Conservation (phyloP, 2,329 filamentous ascomycete species). For the Verticillium alfalfae region DNA sequence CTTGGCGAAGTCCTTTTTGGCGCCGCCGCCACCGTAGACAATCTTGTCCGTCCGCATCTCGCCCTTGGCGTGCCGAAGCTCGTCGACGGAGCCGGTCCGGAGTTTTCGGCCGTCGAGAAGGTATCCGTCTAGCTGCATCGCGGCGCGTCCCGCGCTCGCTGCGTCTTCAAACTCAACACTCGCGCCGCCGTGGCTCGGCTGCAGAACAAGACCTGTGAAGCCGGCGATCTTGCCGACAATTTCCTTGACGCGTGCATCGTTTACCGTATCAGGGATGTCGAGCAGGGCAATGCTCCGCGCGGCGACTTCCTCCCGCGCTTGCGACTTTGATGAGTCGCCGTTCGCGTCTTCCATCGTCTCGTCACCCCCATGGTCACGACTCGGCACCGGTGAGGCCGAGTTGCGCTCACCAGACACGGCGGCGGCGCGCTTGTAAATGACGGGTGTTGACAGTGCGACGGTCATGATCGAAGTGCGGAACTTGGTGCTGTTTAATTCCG, state of each 20-base stretch:
- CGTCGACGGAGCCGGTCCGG: conserved; percentile 46
- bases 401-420: conserved; percentile 24
- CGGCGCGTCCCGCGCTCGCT: conserved; percentile 65
- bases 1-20: conserved; percentile 14
- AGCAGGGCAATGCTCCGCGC: conserved; percentile 76
- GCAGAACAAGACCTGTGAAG: conserved; percentile 70
- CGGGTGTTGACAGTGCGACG: conserved; percentile 55
- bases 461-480: conserved; percentile 62
- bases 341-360: conserved; percentile 10
- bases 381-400: conserved; percentile 27
- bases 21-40: conserved; percentile 27
- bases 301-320: conserved; percentile 41
- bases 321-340: conserved; percentile 15
- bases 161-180: conserved; percentile 76
- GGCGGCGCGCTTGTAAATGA: conserved; percentile 51
- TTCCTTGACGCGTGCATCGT: conserved; percentile 73
- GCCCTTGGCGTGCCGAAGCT: conserved; percentile 47
- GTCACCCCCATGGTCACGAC: conserved; percentile 23
- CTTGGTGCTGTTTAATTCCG: conserved; percentile 65
- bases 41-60: conserved; percentile 37
- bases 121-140: conserved; percentile 51
- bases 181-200: conserved; percentile 78
- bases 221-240: conserved; percentile 66
- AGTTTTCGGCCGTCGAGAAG: conserved; percentile 50
- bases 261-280: conserved; percentile 87